These are phyloP conservation scores for Coprinopsis strossmayeri DNA, from an alignment of 768 basidiomycete genomes.

Conservation along the genomic window DNA sequence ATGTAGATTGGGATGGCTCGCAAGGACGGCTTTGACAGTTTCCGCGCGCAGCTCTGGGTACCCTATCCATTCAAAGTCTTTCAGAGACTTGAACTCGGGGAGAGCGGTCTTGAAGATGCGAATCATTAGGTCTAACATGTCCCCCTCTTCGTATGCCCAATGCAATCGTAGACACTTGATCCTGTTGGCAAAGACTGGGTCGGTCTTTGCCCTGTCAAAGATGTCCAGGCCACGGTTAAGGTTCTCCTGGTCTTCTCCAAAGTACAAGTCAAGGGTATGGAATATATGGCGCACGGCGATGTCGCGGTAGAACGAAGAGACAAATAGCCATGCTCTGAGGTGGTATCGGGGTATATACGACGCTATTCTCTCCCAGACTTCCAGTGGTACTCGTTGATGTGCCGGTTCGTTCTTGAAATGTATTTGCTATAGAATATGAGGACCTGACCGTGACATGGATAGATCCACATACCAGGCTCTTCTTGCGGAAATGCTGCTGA, in stretches of 20 bases:
- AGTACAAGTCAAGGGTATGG: constrained; percentile 61
- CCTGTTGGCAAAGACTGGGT: constrained; percentile 51
- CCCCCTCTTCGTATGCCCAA: constrained; percentile 66
- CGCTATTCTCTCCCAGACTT: constrained; percentile 67
- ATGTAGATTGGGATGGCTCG: constrained; percentile 46
- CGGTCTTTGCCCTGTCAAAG: constrained; percentile 58
- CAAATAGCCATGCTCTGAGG: constrained; percentile 62
- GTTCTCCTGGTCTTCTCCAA: constrained; percentile 58
- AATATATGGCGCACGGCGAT: constrained; percentile 62
- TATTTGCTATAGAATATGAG: constrained; percentile 29
- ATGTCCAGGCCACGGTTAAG: constrained; percentile 59
- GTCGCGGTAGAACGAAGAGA: constrained; percentile 57
- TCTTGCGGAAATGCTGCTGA: constrained; percentile 41
- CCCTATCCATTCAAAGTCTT: constrained; percentile 73
- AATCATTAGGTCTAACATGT: constrained; percentile 56
- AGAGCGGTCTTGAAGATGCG: constrained; percentile 60
- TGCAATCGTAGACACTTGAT: constrained; percentile 57
- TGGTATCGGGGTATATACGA: constrained; percentile 55
- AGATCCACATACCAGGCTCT: constrained; percentile 32
- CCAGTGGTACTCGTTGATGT: constrained; percentile 53
- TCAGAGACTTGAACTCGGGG: constrained; percentile 53
- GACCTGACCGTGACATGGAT: neutral
- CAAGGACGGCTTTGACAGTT: constrained; percentile 52
- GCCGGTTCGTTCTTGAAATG: constrained; percentile 50
- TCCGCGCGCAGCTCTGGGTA: constrained; percentile 67